These are phyloP conservation scores for Fusarium subglutinans DNA, from an alignment of 2,329 filamentous ascomycete species.

Conservation along the genomic window DNA sequence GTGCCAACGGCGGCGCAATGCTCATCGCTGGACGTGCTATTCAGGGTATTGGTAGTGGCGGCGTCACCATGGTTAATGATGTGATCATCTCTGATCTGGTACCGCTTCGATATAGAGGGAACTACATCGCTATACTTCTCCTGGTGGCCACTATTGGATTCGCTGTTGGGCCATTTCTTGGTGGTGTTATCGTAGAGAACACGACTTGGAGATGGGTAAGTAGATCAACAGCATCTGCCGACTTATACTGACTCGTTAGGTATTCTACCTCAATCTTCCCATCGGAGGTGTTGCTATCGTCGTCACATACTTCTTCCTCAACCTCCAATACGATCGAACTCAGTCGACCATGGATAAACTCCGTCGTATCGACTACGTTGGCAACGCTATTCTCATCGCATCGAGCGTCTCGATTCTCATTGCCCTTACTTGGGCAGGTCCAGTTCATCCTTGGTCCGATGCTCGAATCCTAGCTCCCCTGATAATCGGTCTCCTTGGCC, in stretches of 20 bases:
- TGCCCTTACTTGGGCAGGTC: constrained; percentile 56
- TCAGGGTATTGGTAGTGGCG: constrained; percentile 53
- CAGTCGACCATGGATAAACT: constrained; percentile 43
- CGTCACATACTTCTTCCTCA: constrained; percentile 50
- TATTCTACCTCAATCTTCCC: constrained; percentile 58
- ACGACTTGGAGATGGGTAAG: constrained; percentile 53
- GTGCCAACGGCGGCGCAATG: constrained; percentile 50
- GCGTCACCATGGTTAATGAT: constrained; percentile 46
- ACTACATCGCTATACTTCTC: constrained; percentile 51
- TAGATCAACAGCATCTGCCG: background rate
- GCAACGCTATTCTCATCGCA: constrained; percentile 54
- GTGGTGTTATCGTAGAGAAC: constrained; percentile 40
- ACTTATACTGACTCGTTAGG: constrained; percentile 17
- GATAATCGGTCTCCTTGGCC: constrained; percentile 38
- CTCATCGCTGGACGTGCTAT: constrained; percentile 55
- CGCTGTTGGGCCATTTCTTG: constrained; percentile 48
- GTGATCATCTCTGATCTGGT: constrained; percentile 56
- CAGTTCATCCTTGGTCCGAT: constrained; percentile 53
- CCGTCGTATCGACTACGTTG: constrained; percentile 54
- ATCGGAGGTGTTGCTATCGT: constrained; percentile 47
- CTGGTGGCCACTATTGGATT: constrained; percentile 48
- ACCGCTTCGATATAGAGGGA: constrained; percentile 57
- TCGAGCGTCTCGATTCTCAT: constrained; percentile 53
- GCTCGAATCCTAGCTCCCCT: constrained; percentile 53
- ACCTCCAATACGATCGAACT: constrained; percentile 44